phyloP scores from a whole-genome alignment of 2,329 filamentous ascomycete genomes.

The Nigrospora osmanthi region DNA sequence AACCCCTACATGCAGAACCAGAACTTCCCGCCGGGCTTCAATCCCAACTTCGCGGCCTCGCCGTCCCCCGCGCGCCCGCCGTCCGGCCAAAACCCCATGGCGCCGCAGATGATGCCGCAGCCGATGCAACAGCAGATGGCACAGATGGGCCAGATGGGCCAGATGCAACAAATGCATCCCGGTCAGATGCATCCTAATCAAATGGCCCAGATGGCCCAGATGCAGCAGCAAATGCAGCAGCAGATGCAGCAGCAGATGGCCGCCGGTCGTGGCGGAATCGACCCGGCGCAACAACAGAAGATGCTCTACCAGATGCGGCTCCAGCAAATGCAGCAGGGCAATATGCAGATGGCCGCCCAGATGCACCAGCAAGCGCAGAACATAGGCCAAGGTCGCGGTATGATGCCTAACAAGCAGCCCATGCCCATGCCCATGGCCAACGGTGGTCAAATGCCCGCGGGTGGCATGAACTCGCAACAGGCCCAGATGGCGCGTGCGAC shows the following conservation, averaged over 20 bases:
- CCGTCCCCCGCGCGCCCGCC: conserved; percentile 49
- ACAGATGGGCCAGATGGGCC: conserved; percentile 32
- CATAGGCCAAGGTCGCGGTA: conserved; percentile 33
- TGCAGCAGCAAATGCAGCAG: conserved; percentile 27
- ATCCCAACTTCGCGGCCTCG: conserved; percentile 49
- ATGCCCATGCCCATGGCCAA: conserved; percentile 34
- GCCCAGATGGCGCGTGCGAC: conserved; percentile 29
- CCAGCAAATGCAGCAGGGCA: conserved; percentile 60
- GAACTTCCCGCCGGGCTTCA: conserved; percentile 50
- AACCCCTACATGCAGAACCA: conserved; percentile 57
- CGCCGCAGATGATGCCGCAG: conserved; percentile 46
- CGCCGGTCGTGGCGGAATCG: conserved; percentile 46
- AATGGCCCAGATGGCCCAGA: conserved; percentile 29
- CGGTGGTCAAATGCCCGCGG: conserved; percentile 45
- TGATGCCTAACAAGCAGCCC: conserved; percentile 43
- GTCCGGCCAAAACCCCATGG: conserved; percentile 45
- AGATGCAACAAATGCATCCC: conserved; percentile 23
- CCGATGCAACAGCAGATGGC: conserved; percentile 30
- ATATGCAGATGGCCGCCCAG: conserved; percentile 40
- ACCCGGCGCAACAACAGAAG: conserved; percentile 58
- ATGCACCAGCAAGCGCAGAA: conserved; percentile 38
- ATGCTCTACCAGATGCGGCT: conserved; percentile 75
- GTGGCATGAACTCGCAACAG: conserved; percentile 38
- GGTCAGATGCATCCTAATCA: conserved; percentile 28
- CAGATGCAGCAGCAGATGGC: conserved; percentile 28